Conservation (phyloP, 169 alveolate species). For the Plasmodium gonderi region DNA sequence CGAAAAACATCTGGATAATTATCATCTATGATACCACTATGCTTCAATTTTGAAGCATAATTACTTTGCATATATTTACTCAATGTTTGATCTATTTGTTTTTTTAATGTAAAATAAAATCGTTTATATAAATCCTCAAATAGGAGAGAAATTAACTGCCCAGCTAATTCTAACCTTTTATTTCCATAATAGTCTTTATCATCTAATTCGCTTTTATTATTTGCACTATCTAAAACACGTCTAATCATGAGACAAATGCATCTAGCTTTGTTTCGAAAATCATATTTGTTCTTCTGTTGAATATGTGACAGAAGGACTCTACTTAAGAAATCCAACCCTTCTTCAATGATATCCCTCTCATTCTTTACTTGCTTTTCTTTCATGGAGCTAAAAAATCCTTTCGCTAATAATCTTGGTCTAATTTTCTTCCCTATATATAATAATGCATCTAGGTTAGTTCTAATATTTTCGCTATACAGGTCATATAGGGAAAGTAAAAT, state of each 20-base stretch:
- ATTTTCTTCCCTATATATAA: conserved; percentile 85
- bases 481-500: conserved; percentile 52
- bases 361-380: conserved; percentile 86
- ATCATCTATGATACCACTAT: conserved; percentile 64
- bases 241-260: conserved; percentile 97
- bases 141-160: conserved; percentile 96
- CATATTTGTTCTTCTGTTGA: conserved; percentile 86
- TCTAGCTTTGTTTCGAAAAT: conserved; percentile 92
- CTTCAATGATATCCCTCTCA: conserved; percentile 89
- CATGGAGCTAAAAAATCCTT: conserved; percentile 87
- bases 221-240: conserved; percentile 92
- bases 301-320: conserved; percentile 94
- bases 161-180: conserved; percentile 99
- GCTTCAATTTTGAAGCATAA: conserved; percentile 18
- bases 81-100: conserved; percentile 89
- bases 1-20: conserved; percentile 92
- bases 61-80: conserved; percentile 84
- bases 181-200: conserved; percentile 99
- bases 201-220: conserved; percentile 94
- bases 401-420: conserved; percentile 87
- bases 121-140: conserved; percentile 93
- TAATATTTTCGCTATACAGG: conserved; percentile 81
- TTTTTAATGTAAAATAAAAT: conserved; percentile 86
- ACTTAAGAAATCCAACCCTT: conserved; percentile 94
- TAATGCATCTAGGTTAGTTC: conserved; percentile 81